These are phyloP conservation scores for Chrysoporthe puriensis DNA, from an alignment of 2,329 filamentous ascomycete genomes.

Conservation along the genomic window DNA sequence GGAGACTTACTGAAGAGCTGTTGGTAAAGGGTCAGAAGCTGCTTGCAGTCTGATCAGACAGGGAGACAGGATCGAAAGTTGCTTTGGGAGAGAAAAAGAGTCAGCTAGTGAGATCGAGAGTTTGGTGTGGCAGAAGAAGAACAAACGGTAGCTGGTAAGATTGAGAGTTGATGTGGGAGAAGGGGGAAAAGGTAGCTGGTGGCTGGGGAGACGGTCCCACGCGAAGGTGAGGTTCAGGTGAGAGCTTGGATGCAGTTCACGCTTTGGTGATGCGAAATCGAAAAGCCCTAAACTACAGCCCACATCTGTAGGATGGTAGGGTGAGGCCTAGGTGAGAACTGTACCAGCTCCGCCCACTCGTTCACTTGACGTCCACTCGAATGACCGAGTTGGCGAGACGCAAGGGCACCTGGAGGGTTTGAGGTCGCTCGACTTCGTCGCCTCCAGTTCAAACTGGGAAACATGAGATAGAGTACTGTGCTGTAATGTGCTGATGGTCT, in stretches of 20 bases:
- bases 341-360: background rate
- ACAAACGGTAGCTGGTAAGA: no score
- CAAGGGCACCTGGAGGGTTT: no score
- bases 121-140: no score
- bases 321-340: background rate
- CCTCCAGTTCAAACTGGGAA: no score
- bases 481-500: no score
- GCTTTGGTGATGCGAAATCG: background rate
- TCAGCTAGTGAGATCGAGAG: no score
- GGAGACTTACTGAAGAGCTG: background rate
- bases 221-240: background rate
- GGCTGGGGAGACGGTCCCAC: background rate
- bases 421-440: no score
- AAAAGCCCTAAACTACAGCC: background rate
- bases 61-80: background rate
- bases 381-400: no score
- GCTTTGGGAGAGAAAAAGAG: background rate
- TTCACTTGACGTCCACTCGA: no score
- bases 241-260: background rate
- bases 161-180: no score
- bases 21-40: background rate
- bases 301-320: background rate
- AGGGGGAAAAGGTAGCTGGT: background rate
- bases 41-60: background rate
- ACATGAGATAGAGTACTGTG: no score